Evolutionary conservation across 805 yeast species (phyloP).

Genomic region (Candida lessepsii): DNA sequence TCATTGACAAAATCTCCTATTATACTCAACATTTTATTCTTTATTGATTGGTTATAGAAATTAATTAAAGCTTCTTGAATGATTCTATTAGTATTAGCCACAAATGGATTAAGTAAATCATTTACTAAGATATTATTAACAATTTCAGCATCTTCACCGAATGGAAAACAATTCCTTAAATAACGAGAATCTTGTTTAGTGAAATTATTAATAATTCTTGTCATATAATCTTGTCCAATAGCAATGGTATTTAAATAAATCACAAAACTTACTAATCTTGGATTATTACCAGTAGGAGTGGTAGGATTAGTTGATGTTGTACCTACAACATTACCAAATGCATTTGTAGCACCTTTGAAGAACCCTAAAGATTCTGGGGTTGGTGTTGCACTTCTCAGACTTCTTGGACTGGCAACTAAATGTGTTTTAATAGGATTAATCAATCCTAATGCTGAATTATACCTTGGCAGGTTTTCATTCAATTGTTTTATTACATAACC

Average conservation of each 20-base stretch:
- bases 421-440: conserved; percentile 7
- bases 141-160: conserved; percentile 36
- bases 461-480: conserved; percentile 41
- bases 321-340: conserved; percentile 43
- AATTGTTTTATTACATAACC: conserved; percentile 40
- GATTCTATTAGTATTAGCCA: conserved; percentile 35
- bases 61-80: conserved; percentile 46
- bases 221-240: conserved; percentile 57
- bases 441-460: conserved; percentile 31
- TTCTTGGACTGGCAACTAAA: conserved; percentile 13
- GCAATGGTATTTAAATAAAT: conserved; percentile 73
- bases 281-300: conserved; percentile 32
- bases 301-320: conserved; percentile 22
- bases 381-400: conserved; percentile 26
- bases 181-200: conserved; percentile 20
- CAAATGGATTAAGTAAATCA: conserved; percentile 35
- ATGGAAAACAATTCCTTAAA: conserved; percentile 30
- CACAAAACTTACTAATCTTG: conserved; percentile 57
- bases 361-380: conserved; percentile 40
- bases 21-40: conserved; percentile 41
- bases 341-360: conserved; percentile 44
- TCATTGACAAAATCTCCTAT: conserved; percentile 45
- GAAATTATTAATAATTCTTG: conserved; percentile 49
- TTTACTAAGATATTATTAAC: conserved; percentile 27
- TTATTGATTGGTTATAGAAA: conserved; percentile 49